Conservation (phyloP, 1,284 basidiomycete genomes). For the Ustilago nuda region DNA sequence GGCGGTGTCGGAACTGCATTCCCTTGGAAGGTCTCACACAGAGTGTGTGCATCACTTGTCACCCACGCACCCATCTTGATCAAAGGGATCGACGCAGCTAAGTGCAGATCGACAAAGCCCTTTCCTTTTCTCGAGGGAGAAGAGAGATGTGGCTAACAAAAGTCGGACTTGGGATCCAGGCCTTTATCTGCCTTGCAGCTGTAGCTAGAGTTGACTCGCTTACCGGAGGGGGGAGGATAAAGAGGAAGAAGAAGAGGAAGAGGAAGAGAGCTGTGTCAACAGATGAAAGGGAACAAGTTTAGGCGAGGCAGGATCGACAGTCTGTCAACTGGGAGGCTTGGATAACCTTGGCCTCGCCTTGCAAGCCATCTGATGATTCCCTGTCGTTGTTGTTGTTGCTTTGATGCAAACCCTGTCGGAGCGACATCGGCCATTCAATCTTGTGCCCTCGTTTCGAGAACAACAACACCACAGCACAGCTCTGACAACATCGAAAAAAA, state of each 20-base stretch:
- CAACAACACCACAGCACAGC: background rate
- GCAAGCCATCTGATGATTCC: background rate
- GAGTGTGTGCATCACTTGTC: conserved; percentile 12
- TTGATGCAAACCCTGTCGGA: conserved; percentile 9
- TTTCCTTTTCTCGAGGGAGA: background rate
- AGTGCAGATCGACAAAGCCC: conserved; percentile 1
- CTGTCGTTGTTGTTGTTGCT: background rate
- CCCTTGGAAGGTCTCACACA: conserved; percentile 2
- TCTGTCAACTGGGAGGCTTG: conserved; percentile 40
- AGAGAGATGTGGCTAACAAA: conserved; percentile 6
- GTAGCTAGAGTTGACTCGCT: conserved; percentile 40
- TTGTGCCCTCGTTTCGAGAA: background rate
- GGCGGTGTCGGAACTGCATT: conserved; percentile 8
- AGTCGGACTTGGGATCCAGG: conserved; percentile 16
- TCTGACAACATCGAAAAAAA: background rate
- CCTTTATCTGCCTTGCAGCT: conserved; percentile 34
- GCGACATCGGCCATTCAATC: conserved; percentile 11
- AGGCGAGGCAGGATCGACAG: conserved; percentile 44
- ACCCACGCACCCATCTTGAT: background rate
- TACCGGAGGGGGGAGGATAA: background rate
- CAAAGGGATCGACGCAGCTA: conserved; percentile 6
- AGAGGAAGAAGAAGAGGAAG: conserved; percentile 1
- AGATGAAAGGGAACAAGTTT: conserved; percentile 1
- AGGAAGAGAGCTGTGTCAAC: conserved; percentile 11
- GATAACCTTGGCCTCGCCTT: conserved; percentile 4